Evolutionary conservation across 2,329 filamentous ascomycete genomes (phyloP).

Genomic region (Alternaria hordeiaustralica): DNA sequence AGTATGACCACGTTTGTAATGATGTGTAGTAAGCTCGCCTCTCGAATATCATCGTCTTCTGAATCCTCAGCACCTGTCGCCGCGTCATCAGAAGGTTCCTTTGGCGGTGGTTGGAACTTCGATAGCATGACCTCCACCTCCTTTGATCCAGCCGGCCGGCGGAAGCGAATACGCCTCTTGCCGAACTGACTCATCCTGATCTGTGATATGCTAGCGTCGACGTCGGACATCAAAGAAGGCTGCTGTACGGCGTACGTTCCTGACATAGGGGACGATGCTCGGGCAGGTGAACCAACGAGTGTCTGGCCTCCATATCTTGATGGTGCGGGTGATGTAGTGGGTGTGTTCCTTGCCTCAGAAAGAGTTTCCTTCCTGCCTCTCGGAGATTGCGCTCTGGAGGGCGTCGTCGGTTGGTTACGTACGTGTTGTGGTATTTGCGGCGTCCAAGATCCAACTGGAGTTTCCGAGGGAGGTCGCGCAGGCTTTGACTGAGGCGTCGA

Average conservation of each 20-base stretch:
- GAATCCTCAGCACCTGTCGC: slow-evolving; percentile 23
- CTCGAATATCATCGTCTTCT: slow-evolving; percentile 40
- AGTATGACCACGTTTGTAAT: slow-evolving; percentile 59
- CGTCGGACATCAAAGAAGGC: slow-evolving; percentile 43
- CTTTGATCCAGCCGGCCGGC: slow-evolving; percentile 27
- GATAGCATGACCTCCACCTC: slow-evolving; percentile 43
- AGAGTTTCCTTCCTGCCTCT: slow-evolving; percentile 46
- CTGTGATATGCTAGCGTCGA: slow-evolving; percentile 41
- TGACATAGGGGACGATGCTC: slow-evolving; percentile 38
- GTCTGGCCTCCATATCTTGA: slow-evolving; percentile 34
- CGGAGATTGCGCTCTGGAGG: slow-evolving; percentile 45
- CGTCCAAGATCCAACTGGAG: slow-evolving; percentile 40
- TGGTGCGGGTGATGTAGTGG: slow-evolving; percentile 7
- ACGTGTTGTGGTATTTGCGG: slow-evolving; percentile 48
- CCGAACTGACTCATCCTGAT: slow-evolving; percentile 42
- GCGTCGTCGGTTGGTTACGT: slow-evolving; percentile 35
- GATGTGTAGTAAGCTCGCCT: slow-evolving; percentile 57
- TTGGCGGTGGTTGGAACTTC: slow-evolving; percentile 45
- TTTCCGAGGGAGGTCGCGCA: slow-evolving; percentile 32
- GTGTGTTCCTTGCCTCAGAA: slow-evolving; percentile 18
- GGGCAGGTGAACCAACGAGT: slow-evolving; percentile 36
- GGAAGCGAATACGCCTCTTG: slow-evolving; percentile 46
- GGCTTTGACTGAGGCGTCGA: slow-evolving; percentile 37
- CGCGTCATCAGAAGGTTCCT: slow-evolving; percentile 26
- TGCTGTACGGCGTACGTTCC: slow-evolving; percentile 37